A percentile compares a stretch with the other conserved stretches of the same genome.
Evolutionary conservation across 805 yeast genomes (phyloP).

Genomic region (Saturnispora bothae): DNA sequence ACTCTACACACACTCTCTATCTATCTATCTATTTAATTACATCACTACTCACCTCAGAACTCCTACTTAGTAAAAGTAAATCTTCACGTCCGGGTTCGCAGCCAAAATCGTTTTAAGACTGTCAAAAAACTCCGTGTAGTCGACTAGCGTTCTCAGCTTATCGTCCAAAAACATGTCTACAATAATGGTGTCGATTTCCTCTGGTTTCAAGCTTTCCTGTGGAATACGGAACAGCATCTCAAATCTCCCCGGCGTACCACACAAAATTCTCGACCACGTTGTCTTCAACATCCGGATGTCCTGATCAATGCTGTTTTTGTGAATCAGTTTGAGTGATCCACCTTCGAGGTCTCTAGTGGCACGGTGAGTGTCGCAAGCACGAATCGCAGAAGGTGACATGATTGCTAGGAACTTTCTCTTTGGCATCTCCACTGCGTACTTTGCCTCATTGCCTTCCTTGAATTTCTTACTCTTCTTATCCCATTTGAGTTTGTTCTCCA

Average conservation of each 20-base stretch:
- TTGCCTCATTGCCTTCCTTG: slow-evolving; percentile 8
- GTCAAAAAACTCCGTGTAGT: slow-evolving; percentile 36
- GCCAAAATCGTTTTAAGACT: slow-evolving; percentile 30
- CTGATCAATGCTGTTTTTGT: slow-evolving; percentile 60
- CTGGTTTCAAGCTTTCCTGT: slow-evolving; percentile 24
- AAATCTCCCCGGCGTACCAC: slow-evolving; percentile 56
- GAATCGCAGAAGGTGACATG: slow-evolving; percentile 64
- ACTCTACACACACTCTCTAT: too few relatives aligned
- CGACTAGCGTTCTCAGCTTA: slow-evolving; percentile 54
- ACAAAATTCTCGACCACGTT: slow-evolving; percentile 40
- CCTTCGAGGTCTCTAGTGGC: slow-evolving; percentile 36
- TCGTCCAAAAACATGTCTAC: slow-evolving; percentile 54
- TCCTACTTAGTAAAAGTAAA: slow-evolving; percentile 39
- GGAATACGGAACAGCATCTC: slow-evolving; percentile 18
- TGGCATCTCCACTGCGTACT: slow-evolving; percentile 12
- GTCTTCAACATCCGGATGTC: slow-evolving; percentile 41
- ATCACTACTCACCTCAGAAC: too few relatives aligned
- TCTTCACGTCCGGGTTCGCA: slow-evolving; percentile 32
- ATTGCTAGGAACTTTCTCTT: slow-evolving; percentile 40
- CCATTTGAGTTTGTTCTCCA: slow-evolving; percentile 19
- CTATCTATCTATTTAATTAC: slow-evolving; percentile 3
- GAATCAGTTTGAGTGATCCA: slow-evolving; percentile 58
- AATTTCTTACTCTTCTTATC: slow-evolving; percentile 18
- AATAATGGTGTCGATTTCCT: slow-evolving; percentile 43
- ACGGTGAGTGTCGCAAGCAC: slow-evolving; percentile 80